Conservation (phyloP, 192 early-diverging fungal genomes). For the Gonapodya prolifera region DNA sequence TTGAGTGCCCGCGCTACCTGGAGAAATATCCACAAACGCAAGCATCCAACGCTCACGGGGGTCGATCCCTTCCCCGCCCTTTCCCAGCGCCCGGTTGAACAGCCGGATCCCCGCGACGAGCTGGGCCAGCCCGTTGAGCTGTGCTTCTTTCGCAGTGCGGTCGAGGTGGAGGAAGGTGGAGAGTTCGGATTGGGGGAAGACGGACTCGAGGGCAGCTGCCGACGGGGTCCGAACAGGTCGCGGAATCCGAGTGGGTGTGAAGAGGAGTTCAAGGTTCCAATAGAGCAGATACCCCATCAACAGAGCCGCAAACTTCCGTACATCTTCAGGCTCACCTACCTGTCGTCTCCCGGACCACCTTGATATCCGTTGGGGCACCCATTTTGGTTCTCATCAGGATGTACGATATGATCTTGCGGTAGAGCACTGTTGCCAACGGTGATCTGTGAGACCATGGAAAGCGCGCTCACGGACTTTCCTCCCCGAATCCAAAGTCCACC, state of each 20-base stretch:
- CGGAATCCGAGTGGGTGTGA: too few relatives aligned
- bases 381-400: conserved; percentile 34
- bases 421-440: conserved; percentile 19
- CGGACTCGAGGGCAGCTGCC: conserved; percentile 46
- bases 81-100: conserved; percentile 45
- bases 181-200: conserved; percentile 46
- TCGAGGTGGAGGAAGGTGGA: conserved; percentile 34
- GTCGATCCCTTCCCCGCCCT: conserved; percentile 44
- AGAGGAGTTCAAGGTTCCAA: background rate
- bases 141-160: conserved; percentile 38
- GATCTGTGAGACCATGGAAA: background rate
- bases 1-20: background rate
- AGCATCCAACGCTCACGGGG: too few relatives aligned
- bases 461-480: too few relatives aligned
- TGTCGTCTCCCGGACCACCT: conserved; percentile 43
- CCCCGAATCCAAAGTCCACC: too few relatives aligned
- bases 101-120: conserved; percentile 45
- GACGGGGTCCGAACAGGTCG: too few relatives aligned
- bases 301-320: too few relatives aligned
- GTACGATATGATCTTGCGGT: conserved; percentile 45
- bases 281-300: background rate
- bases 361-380: conserved; percentile 39
- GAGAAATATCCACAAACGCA: too few relatives aligned
- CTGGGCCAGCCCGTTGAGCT: conserved; percentile 41
- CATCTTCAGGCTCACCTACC: conserved; percentile 18